Base-by-base conservation (phyloP, 2,329 filamentous ascomycete genomes). In the Cephalotrichum gorgonifer region DNA sequence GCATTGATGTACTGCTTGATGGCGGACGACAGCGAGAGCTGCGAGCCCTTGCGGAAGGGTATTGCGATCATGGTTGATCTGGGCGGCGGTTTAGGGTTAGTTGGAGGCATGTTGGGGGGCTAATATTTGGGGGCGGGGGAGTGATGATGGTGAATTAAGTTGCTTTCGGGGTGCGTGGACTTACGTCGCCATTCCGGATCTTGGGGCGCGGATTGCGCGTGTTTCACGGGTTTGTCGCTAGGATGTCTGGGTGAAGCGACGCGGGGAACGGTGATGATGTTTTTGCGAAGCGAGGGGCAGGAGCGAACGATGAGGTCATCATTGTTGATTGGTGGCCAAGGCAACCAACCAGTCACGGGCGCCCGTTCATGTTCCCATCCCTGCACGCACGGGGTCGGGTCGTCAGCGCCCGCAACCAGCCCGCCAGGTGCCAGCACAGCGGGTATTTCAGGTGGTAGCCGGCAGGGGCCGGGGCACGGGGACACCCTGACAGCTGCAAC, bases 1-100 rank as follows among this genome's bases (percentile, higher is more conserved):
- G 81, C 85, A 53, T 89, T 95, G 61, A 98, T 97, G 71, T 98
- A 97, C 63, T 93, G 84, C 55, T 87, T 88, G 63, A 98, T 89
- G 45, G 89, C 86, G 53, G 80, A 75, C 49, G 87, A 85, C 53
- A 97, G 77, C 51, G 85, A 85, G 38, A 95, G 74, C 50, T 84
- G 76, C 54, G 86, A 81, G 47, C 89, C 91, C 62, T 84, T 86
- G 58, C 91, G 88, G 68, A 97, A 97, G 8, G 91, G 90, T 54
- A 95, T 75, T 62, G 83, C 81, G 50, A 95, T 77, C 54, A 86
- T 81, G 63, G 82, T 85, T 14, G 59, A 61, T 46, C 60, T 63
- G 49, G 50, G 27, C 33, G 8, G 11, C 14, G 11, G 8, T 38
- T 7, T n/a, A 8, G n/a, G 33, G 17, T 17, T 17, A 15, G 33